Base-by-base conservation (phyloP, 208 protist species). In the Leishmania aethiopica region DNA sequence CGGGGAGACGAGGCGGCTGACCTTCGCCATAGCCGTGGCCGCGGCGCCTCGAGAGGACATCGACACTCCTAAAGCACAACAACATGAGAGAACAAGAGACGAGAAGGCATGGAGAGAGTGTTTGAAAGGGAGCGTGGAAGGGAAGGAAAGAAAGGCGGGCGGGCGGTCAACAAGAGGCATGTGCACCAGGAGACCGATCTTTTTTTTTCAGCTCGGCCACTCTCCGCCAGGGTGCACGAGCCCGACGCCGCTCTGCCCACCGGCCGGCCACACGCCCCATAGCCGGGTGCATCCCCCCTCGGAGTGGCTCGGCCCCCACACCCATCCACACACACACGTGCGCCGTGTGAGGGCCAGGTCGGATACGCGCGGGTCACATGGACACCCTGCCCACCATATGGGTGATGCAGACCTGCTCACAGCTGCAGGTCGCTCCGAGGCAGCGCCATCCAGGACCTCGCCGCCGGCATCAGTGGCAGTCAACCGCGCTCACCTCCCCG, bases 1-100 rank as follows among this genome's bases (percentile, higher is more conserved):
- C 5, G 86, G 75, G 13, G 89, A 78, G 11, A 94, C 87, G 72
- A 91, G 64, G 17, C 89, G 89, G 22, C 69, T 17, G n/a, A 82
- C 84, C 55, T 59, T 75, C n/a, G 77, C 59, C 8, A 49, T 59
- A 1, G 51, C 80, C 0, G 80, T 64, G 0, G 79, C 62, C 13
- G 83, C 47, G 49, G 83, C 64, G 11, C 64, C 42, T 37, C 37
- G 28, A 42, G 73, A 51, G 15, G 77, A 75, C 82, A 85, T 85
- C 5, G 10, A 1, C 49, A 32, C 51, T 51, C 1, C 19, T 8
- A 28, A 55, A 15, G 22, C 2, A 62, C 3, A 47, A n/a, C 15
- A 5, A 8, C 25, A 73, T 3, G n/a, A 47, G 28, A 73, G 40
- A n/a, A 5, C n/a, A 64, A 32, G 28, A 62, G 59, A 32, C 1